These are phyloP conservation scores for Fusarium udum DNA, from an alignment of 2,329 filamentous ascomycete species.

Conservation along the genomic window DNA sequence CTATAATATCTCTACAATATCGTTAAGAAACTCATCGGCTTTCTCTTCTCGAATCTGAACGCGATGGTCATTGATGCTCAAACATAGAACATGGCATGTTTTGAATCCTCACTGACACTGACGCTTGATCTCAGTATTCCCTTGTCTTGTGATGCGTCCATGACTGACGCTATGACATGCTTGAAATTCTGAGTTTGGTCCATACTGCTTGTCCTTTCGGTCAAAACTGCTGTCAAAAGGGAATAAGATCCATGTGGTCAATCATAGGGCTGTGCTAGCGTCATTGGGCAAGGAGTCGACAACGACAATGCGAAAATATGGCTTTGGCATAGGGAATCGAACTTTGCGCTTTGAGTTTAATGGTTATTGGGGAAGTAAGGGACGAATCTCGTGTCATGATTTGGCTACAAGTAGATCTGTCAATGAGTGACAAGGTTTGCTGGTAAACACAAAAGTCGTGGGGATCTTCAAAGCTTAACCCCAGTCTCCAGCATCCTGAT, in stretches of 20 bases:
- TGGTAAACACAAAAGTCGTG: not conserved
- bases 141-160: not conserved
- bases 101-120: no score
- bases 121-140: fast-evolving
- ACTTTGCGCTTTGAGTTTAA: no score
- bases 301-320: fast-evolving
- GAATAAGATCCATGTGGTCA: not conserved
- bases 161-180: fast-evolving
- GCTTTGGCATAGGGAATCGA: fast-evolving
- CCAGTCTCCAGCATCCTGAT: not conserved
- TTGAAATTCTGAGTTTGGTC: fast-evolving
- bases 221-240: no score
- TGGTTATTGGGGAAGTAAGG: no score
- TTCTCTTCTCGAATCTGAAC: no score
- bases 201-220: fast-evolving
- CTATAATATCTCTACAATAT: fast-evolving
- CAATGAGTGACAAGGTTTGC: not conserved
- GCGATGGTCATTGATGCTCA: fast-evolving
- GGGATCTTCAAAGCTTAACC: not conserved
- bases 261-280: no score
- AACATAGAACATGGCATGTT: no score
- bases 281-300: fast-evolving
- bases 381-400: fast-evolving
- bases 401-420: not conserved
- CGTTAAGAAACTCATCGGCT: fast-evolving